Evolutionary conservation across 176 grass and related monocot genomes (phyloP).

Genomic region (Echinochloa phyllopogon): DNA sequence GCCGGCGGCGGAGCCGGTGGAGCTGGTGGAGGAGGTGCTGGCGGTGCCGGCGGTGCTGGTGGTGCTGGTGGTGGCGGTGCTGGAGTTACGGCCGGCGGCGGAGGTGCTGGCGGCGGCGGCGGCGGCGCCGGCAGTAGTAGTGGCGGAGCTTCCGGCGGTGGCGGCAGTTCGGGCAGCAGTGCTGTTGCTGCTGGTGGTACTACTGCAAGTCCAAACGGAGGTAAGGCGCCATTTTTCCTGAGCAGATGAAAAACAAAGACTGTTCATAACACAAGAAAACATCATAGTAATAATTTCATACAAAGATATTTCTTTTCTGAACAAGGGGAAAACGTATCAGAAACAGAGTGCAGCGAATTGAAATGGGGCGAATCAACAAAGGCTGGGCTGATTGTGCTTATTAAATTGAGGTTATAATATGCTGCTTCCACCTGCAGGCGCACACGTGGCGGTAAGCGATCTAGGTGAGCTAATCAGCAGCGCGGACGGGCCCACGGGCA

Average conservation of each 20-base stretch:
- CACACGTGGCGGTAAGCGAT: slow-evolving; percentile 48
- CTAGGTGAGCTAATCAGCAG: slow-evolving; percentile 22
- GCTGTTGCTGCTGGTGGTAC: not conserved
- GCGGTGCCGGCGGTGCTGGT: not conserved
- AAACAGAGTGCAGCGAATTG: not conserved
- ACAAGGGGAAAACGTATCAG: too few species aligned
- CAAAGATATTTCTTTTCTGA: not conserved
- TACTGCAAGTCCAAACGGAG: not conserved
- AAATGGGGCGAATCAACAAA: not conserved
- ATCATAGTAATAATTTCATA: not conserved
- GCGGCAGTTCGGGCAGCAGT: not conserved
- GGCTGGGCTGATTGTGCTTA: not conserved
- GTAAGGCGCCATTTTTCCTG: not conserved
- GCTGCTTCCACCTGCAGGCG: slow-evolving; percentile 36
- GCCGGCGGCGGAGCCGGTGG: not conserved
- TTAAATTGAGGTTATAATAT: not conserved
- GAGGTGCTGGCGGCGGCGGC: not conserved
- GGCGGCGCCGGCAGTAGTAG: not conserved
- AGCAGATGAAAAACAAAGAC: not conserved
- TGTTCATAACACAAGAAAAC: too few species aligned
- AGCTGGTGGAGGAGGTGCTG: not conserved
- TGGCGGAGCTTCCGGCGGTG: not conserved
- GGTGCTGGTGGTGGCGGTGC: not conserved
- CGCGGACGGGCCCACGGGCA: slow-evolving; percentile 33
- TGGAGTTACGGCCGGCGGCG: not conserved